Evolutionary conservation across 2,329 filamentous ascomycete species (phyloP).

Genomic region (Xenoacremonium recifei): DNA sequence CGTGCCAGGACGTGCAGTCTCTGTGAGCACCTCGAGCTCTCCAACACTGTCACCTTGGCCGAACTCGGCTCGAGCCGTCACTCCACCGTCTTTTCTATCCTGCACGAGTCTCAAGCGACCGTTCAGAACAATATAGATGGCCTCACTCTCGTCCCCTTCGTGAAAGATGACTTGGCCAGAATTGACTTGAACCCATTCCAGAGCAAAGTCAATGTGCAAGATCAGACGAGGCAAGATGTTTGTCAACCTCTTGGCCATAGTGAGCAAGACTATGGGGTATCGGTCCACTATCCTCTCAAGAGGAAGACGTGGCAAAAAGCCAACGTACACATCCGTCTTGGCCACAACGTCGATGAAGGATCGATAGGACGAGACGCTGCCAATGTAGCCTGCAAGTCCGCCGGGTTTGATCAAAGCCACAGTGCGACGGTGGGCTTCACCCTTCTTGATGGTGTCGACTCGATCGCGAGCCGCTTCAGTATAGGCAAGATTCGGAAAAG

Average conservation of each 20-base stretch:
- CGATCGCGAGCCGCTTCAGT: constrained; percentile 28
- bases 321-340: constrained; percentile 97
- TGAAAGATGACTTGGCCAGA: constrained; percentile 94
- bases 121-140: constrained; percentile 97
- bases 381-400: constrained; percentile 89
- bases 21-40: constrained; percentile 94
- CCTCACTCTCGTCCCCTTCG: constrained; percentile 92
- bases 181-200: constrained; percentile 97
- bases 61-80: constrained; percentile 86
- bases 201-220: constrained; percentile 93
- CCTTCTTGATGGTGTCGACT: constrained; percentile 39
- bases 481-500: constrained; percentile 27
- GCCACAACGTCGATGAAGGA: constrained; percentile 97
- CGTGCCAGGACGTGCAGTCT: constrained; percentile 85
- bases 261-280: constrained; percentile 88
- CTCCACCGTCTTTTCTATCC: constrained; percentile 75
- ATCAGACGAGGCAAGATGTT: constrained; percentile 85
- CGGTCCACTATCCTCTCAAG: constrained; percentile 90
- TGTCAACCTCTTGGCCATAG: constrained; percentile 93
- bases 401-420: constrained; percentile 93
- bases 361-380: constrained; percentile 89
- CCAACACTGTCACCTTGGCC: constrained; percentile 98
- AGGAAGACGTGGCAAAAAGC: constrained; percentile 81
- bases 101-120: constrained; percentile 83
- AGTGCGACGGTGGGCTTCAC: constrained; percentile 57